These are phyloP conservation scores for Groenewaldozyma tartarivorans DNA, from an alignment of 805 yeast genomes.

Conservation along the genomic window DNA sequence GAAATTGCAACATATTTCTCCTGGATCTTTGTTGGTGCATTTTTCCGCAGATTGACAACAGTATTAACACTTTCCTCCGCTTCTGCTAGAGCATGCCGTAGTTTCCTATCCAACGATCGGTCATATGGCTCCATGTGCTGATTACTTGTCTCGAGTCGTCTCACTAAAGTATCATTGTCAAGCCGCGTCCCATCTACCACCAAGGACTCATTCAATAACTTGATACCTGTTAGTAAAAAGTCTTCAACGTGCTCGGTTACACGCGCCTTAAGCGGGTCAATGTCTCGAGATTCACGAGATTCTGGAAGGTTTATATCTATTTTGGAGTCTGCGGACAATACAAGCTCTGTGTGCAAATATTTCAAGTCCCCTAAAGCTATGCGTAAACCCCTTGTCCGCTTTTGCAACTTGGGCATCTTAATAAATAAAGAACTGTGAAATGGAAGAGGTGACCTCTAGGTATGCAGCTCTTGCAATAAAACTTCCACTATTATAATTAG, in stretches of 20 bases:
- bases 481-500: too few species aligned
- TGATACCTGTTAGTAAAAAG: slow-evolving; percentile 46
- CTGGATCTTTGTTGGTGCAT: slow-evolving; percentile 18
- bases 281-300: slow-evolving; percentile 11
- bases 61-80: slow-evolving; percentile 56
- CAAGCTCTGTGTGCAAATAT: slow-evolving; percentile 37
- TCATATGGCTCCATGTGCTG: slow-evolving; percentile 62
- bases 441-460: too few species aligned
- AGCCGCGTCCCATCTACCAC: slow-evolving; percentile 42
- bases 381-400: too few species aligned
- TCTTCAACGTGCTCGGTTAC: slow-evolving; percentile 29
- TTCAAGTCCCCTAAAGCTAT: too few species aligned
- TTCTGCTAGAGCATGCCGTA: slow-evolving; percentile 45
- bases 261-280: slow-evolving; percentile 38
- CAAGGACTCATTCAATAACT: slow-evolving; percentile 45
- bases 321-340: slow-evolving; percentile 34
- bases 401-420: too few species aligned
- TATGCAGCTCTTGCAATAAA: too few species aligned
- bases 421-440: too few species aligned
- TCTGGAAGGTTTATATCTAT: slow-evolving; percentile 40
- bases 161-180: not conserved
- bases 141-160: slow-evolving; percentile 8
- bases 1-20: not conserved
- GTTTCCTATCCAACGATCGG: slow-evolving; percentile 46
- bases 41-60: slow-evolving; percentile 44